A percentile compares a stretch with the other conserved stretches of the same genome.
Evolutionary conservation across 169 alveolate genomes (phyloP).

Genomic region (Plasmodium malariae): DNA sequence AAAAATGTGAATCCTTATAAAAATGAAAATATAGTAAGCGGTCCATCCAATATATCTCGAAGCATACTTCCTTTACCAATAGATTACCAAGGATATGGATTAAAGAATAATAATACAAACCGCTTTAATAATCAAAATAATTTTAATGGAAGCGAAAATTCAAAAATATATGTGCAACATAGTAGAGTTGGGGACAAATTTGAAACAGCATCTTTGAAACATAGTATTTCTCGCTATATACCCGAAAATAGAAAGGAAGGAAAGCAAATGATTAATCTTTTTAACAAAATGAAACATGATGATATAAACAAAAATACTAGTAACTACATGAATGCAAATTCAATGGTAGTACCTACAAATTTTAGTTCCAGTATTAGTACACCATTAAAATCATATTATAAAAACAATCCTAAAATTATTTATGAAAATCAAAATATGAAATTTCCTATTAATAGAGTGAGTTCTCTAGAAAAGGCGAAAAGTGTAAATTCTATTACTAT

Average conservation of each 20-base stretch:
- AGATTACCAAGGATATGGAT: slow-evolving; percentile 13
- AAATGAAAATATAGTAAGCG: background rate
- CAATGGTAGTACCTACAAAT: slow-evolving; percentile 7
- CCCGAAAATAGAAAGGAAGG: slow-evolving; percentile 24
- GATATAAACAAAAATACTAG: background rate
- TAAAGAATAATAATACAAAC: background rate
- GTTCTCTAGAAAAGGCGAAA: slow-evolving; percentile 5
- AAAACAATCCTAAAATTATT: background rate
- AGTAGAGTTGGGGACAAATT: background rate
- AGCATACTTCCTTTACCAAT: background rate
- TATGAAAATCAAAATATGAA: background rate
- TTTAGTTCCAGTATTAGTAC: slow-evolving; percentile 1
- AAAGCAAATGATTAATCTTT: slow-evolving; percentile 5
- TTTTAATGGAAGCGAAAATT: slow-evolving; percentile 3
- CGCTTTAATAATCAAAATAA: slow-evolving; percentile 20
- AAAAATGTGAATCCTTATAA: slow-evolving; percentile 1
- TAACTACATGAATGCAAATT: background rate
- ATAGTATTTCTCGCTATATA: slow-evolving; percentile 34
- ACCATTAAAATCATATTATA: slow-evolving; percentile 8
- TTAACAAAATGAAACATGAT: background rate
- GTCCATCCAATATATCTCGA: background rate
- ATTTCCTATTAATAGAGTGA: background rate
- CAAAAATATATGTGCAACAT: slow-evolving; percentile 14
- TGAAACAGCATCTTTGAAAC: slow-evolving; percentile 19
- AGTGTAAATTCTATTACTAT: slow-evolving; percentile 1